Conservation (phyloP, 2,329 filamentous ascomycete genomes). For the Cercospora nicotianae region DNA sequence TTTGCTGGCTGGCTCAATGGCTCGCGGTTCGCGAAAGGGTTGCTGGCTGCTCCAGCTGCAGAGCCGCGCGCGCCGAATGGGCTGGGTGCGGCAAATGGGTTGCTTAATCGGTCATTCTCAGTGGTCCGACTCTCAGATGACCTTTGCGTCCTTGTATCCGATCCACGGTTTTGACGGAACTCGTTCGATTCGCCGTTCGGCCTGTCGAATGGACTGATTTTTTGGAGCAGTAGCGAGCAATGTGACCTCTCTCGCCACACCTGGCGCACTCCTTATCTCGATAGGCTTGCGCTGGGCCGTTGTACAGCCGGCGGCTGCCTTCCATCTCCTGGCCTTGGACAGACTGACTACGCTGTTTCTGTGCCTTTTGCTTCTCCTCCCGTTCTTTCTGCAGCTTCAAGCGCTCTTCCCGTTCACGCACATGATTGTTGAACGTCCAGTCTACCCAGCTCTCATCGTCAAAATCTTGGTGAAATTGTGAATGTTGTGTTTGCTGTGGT, state of each 20-base stretch:
- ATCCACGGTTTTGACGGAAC: neutral
- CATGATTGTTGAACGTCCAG: constrained; percentile 15
- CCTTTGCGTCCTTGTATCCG: neutral
- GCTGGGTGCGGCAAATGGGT: neutral
- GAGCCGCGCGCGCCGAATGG: neutral
- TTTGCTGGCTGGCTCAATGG: neutral
- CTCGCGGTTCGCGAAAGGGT: constrained; percentile 7
- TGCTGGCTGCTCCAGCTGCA: neutral
- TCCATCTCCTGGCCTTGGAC: neutral
- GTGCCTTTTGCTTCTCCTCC: constrained; percentile 1
- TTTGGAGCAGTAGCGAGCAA: constrained; percentile 18
- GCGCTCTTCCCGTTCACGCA: constrained; percentile 14
- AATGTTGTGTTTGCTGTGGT: constrained; percentile 9
- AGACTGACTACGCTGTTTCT: neutral
- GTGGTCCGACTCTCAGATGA: neutral
- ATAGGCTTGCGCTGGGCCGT: constrained; percentile 1
- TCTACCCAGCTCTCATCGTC: constrained; percentile 19
- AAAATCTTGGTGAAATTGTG: constrained; percentile 13
- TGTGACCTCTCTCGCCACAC: constrained; percentile 24
- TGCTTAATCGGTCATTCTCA: neutral
- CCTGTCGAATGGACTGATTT: neutral
- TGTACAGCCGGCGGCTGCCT: constrained; percentile 10
- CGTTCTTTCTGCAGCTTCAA: constrained; percentile 2
- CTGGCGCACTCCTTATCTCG: constrained; percentile 16
- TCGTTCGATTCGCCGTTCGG: neutral